Conservation (phyloP, 306 rosid species). For the Prosopis cineraria region DNA sequence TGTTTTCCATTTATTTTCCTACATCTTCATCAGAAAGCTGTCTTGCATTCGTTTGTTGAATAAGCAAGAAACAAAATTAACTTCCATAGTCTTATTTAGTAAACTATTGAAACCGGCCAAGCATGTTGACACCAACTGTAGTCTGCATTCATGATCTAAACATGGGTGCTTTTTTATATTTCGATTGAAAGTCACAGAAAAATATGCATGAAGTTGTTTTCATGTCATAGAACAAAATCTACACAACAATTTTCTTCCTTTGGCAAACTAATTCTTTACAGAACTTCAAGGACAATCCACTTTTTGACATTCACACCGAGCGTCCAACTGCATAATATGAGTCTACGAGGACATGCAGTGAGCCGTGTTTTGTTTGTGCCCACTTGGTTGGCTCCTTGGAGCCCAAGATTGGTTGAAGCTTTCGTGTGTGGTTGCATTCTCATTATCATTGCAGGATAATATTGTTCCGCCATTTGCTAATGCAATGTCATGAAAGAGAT, state of each 20-base stretch:
- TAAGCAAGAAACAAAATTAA: constrained; percentile 12
- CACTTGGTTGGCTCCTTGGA: constrained; percentile 99
- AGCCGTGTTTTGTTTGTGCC: constrained; percentile 90
- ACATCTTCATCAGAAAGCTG: no score
- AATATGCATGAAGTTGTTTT: constrained; percentile 7
- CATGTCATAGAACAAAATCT: neutral
- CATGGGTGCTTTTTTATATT: no score
- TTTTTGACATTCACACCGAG: constrained; percentile 89
- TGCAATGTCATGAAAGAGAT: constrained; percentile 98
- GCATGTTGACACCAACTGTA: no score
- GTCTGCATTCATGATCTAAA: no score
- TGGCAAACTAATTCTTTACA: constrained; percentile 38
- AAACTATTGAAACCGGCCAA: constrained; percentile 19
- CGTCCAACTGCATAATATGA: constrained; percentile 93
- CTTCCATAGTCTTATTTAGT: constrained; percentile 21
- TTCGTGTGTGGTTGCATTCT: constrained; percentile 96
- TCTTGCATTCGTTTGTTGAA: constrained; percentile 12
- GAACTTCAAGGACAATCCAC: constrained; percentile 92
- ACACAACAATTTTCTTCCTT: neutral
- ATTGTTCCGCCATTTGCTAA: constrained; percentile 94
- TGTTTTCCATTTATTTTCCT: no score
- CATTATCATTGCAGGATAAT: constrained; percentile 89
- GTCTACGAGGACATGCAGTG: constrained; percentile 98
- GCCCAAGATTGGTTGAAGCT: constrained; percentile 96
- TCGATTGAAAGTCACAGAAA: neutral